Evolutionary conservation across 768 basidiomycete genomes (phyloP).

Genomic region (Dacryopinax spathularia): DNA sequence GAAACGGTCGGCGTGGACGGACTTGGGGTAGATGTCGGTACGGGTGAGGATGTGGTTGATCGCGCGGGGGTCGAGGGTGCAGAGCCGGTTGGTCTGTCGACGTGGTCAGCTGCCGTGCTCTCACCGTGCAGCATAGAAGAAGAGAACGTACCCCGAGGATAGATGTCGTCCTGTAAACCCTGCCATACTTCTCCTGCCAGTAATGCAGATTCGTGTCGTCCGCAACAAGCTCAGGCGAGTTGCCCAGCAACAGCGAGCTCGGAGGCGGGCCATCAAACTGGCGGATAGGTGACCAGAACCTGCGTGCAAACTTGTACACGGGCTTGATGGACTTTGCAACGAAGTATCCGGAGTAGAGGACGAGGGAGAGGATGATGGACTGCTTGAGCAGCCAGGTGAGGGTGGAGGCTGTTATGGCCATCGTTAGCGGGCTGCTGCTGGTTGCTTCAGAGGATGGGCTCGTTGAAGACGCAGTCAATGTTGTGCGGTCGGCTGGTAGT

Average conservation of each 20-base stretch:
- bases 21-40: conserved; percentile 58
- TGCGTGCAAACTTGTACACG: background rate
- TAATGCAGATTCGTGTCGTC: background rate
- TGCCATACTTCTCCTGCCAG: conserved; percentile 47
- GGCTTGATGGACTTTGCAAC: too few relatives aligned
- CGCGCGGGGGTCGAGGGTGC: conserved; percentile 68
- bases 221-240: background rate
- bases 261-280: background rate
- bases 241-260: background rate
- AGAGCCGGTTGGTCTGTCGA: conserved; percentile 54
- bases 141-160: conserved; percentile 27
- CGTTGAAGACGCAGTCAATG: too few relatives aligned
- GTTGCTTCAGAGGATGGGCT: too few relatives aligned
- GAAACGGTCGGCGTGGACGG: conserved; percentile 58
- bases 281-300: background rate
- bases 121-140: conserved; percentile 14
- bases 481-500: too few relatives aligned
- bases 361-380: too few relatives aligned
- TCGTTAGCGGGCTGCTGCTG: too few relatives aligned
- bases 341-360: too few relatives aligned
- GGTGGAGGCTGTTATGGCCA: too few relatives aligned
- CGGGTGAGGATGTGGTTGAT: conserved; percentile 62
- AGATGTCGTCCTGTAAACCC: conserved; percentile 24
- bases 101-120: background rate
- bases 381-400: too few relatives aligned